Evolutionary conservation across 1,139 yeast genomes (phyloP), one percentile per base, ranked within the genome.

Genomic region (Candida gigantensis): DNA sequence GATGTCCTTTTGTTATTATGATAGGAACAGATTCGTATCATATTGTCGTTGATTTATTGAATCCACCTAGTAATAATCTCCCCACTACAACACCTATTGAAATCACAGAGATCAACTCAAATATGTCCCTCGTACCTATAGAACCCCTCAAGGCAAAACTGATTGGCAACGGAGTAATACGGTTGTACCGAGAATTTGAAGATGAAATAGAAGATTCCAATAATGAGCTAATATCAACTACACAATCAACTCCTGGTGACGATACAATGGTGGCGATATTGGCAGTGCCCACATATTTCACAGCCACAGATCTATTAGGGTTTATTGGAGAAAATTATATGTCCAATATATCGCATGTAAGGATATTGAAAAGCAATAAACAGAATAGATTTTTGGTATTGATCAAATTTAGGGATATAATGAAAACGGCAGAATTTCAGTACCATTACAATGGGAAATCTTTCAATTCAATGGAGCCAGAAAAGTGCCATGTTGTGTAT

Each of bases 391-490:
- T 82, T 47, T 71, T 88, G 73, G 94, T 83, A 1, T 62, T 90
- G 37, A 66, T 90, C 57, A 88, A 89, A 59, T 89, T 90, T 57
- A 68, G 78, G 25, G 74, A 72, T 27, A 53, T 70, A 1, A 61
- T 70, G 1, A 55, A 67, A 26, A 89, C 96, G 0, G 72, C 76
- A 7, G 68, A 65, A 33, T 89, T 90, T 57, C 81, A 81, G 47
- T 70, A 73, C 32, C 69, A 68, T 24, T 87, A 71, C 52, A 84
- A 89, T 53, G 95, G 96, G 2, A 77, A 76, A 44, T 70, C 74
- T 4, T 90, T 90, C 65, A 88, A 84, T 51, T 78, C 92, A 3
- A 82, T 88, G 85, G 96, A 89, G 51, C 89, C 95, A 0, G 96
- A 89, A 53, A 70, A 79, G 11, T 89, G 97, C 49, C 92, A 84